Evolutionary conservation across 192 early-diverging fungal species (phyloP).

Genomic region (Pilaira anomala): DNA sequence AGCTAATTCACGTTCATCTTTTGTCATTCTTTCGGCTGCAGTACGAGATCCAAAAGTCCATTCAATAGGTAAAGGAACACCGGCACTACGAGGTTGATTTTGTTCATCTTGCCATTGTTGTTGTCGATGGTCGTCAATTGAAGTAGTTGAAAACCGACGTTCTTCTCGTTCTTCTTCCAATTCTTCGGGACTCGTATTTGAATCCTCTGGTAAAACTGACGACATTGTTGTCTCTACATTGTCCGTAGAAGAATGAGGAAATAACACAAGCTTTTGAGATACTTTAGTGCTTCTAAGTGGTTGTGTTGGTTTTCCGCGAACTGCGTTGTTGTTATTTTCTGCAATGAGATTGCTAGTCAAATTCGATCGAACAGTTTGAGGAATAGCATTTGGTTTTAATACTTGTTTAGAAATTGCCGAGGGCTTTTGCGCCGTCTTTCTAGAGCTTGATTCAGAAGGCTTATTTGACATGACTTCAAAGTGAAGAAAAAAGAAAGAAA

Average conservation of each 20-base stretch:
- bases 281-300: conserved; percentile 84
- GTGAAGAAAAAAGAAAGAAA: neutral
- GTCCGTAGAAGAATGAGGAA: conserved; percentile 54
- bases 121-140: neutral
- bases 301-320: conserved; percentile 43
- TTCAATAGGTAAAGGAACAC: conserved; percentile 25
- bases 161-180: neutral
- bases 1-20: conserved; percentile 46
- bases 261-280: conserved; percentile 84
- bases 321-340: conserved; percentile 13
- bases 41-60: conserved; percentile 42
- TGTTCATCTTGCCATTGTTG: conserved; percentile 13
- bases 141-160: neutral
- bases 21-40: conserved; percentile 52
- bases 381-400: conserved; percentile 24
- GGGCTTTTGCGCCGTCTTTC: neutral
- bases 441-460: neutral
- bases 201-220: conserved; percentile 12
- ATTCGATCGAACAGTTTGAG: conserved; percentile 17
- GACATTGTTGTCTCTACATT: conserved; percentile 16
- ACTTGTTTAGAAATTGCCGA: conserved; percentile 34
- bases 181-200: conserved; percentile 5
- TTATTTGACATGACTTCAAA: neutral
- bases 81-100: conserved; percentile 5
- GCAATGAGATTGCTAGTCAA: neutral